phyloP scores from a whole-genome alignment of 1,284 basidiomycete genomes.

The Malassezia furfur region DNA sequence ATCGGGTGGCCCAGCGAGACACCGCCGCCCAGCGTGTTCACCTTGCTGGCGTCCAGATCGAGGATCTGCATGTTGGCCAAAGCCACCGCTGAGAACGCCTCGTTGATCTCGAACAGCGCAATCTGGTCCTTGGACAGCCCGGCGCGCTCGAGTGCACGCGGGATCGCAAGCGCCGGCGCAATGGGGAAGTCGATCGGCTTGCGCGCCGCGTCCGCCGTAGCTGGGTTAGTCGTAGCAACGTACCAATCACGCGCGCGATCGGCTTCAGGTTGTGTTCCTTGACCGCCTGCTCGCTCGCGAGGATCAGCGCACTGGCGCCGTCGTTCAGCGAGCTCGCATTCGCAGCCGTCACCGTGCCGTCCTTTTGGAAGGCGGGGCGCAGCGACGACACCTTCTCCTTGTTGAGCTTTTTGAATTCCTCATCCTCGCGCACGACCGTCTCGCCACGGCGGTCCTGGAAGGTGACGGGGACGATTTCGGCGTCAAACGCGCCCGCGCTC shows the following conservation, averaged over 20 bases:
- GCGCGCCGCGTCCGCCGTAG: conserved; percentile 90
- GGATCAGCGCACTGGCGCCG: conserved; percentile 50
- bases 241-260: conserved; percentile 49
- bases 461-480: conserved; percentile 77
- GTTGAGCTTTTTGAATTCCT: conserved; percentile 69
- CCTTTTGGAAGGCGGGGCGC: conserved; percentile 50
- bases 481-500: conserved; percentile 71
- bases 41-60: conserved; percentile 63
- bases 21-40: conserved; percentile 74
- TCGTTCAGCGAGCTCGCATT: conserved; percentile 51
- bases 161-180: conserved; percentile 84
- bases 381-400: conserved; percentile 49
- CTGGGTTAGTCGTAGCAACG: conserved; percentile 51
- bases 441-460: conserved; percentile 79
- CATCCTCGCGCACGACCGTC: conserved; percentile 72
- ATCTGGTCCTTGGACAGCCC: conserved; percentile 76
- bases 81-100: conserved; percentile 50
- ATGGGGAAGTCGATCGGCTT: conserved; percentile 95
- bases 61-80: conserved; percentile 47
- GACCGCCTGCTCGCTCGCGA: conserved; percentile 42
- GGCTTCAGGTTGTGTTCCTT: conserved; percentile 48
- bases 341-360: conserved; percentile 51
- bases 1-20: conserved; percentile 56
- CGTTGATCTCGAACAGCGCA: conserved; percentile 90
- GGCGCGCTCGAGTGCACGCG: conserved; percentile 76